Evolutionary conservation across 2,329 filamentous ascomycete species (phyloP).

Genomic region (Botrytis fabae): DNA sequence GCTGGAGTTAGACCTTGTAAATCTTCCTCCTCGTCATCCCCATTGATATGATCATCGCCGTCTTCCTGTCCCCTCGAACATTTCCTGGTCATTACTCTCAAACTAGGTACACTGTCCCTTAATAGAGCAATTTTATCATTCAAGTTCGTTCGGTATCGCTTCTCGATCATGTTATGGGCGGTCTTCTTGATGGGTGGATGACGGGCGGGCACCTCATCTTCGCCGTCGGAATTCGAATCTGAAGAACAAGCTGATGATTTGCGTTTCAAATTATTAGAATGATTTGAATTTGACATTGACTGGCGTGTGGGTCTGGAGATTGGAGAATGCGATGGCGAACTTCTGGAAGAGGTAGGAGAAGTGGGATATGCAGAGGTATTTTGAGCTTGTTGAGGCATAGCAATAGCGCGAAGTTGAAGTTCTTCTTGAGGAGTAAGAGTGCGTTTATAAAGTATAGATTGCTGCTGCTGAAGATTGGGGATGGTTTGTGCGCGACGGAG

Average conservation of each 20-base stretch:
- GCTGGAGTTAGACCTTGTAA: slow-evolving; percentile 60
- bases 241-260: slow-evolving; percentile 26
- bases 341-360: slow-evolving; percentile 47
- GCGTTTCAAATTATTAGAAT: slow-evolving; percentile 52
- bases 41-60: slow-evolving; percentile 36
- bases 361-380: slow-evolving; percentile 43
- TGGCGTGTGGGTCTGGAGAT: slow-evolving; percentile 49
- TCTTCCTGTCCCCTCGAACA: slow-evolving; percentile 56
- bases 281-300: slow-evolving; percentile 41
- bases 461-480: slow-evolving; percentile 18
- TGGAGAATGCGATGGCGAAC: slow-evolving; percentile 43
- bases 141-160: slow-evolving; percentile 78
- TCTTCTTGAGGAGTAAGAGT: slow-evolving; percentile 34
- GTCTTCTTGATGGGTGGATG: slow-evolving; percentile 66
- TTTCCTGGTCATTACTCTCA: slow-evolving; percentile 54
- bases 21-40: slow-evolving; percentile 48
- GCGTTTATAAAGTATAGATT: slow-evolving; percentile 19
- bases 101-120: slow-evolving; percentile 69
- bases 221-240: slow-evolving; percentile 35
- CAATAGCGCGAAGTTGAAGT: slow-evolving; percentile 56
- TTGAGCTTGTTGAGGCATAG: slow-evolving; percentile 57
- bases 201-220: slow-evolving; percentile 54
- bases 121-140: slow-evolving; percentile 81
- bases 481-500: slow-evolving; percentile 15
- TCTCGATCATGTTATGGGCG: slow-evolving; percentile 84